phyloP scores from a whole-genome alignment of 192 early-diverging fungal genomes.

The Rhizoclosmatium globosum region DNA sequence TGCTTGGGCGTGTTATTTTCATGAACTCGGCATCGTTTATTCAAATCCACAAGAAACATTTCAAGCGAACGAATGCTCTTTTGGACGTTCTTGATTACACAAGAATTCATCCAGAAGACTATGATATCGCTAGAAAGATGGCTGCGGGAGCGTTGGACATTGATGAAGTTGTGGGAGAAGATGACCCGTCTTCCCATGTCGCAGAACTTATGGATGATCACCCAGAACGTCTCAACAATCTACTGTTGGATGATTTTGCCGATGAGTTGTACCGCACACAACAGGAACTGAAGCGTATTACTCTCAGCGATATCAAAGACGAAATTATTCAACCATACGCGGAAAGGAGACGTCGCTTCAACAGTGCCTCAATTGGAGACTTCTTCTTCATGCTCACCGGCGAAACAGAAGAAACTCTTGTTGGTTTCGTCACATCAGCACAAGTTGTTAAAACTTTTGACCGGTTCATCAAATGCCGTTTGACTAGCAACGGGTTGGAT shows the following conservation, averaged over 20 bases:
- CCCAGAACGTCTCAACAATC: constrained; percentile 75
- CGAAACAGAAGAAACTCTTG: constrained; percentile 76
- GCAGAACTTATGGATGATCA: constrained; percentile 81
- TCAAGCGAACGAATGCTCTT: constrained; percentile 47
- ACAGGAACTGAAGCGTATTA: constrained; percentile 77
- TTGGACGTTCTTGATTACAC: constrained; percentile 91
- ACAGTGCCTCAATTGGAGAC: constrained; percentile 60
- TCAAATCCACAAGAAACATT: constrained; percentile 71
- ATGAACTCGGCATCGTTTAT: constrained; percentile 95
- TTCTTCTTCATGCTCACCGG: constrained; percentile 88
- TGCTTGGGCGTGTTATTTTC: constrained; percentile 78
- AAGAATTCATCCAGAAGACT: constrained; percentile 95
- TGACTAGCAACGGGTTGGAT: constrained; percentile 81
- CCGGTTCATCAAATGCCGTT: constrained; percentile 72
- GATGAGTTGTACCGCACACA: constrained; percentile 78
- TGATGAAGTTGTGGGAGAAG: constrained; percentile 65
- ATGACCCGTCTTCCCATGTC: constrained; percentile 80
- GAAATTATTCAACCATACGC: constrained; percentile 85
- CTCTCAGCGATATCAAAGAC: constrained; percentile 83
- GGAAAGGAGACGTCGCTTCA: constrained; percentile 75
- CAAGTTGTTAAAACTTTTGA: constrained; percentile 76
- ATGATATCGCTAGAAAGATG: constrained; percentile 96
- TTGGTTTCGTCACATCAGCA: constrained; percentile 73
- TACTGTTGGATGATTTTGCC: constrained; percentile 91
- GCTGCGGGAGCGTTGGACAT: constrained; percentile 93